Conservation (phyloP, 805 yeast species). For the Candida silvatica region DNA sequence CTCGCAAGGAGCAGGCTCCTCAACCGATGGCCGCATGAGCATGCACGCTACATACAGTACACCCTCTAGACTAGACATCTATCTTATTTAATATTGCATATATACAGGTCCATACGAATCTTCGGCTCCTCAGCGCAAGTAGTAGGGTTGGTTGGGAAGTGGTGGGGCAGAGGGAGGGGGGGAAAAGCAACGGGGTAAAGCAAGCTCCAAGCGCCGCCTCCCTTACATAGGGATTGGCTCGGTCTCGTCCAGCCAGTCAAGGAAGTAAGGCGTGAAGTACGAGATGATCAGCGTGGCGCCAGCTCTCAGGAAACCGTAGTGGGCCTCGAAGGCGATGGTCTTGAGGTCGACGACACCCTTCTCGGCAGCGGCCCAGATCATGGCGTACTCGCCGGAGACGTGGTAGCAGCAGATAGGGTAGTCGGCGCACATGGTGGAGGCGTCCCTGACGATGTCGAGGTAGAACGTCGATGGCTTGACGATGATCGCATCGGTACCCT, state of each 20-base stretch:
- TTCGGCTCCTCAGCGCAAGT: no score
- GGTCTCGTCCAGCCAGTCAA: conserved; percentile 71
- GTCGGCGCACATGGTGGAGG: conserved; percentile 71
- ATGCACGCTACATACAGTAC: no score
- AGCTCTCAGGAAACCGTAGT: conserved; percentile 87
- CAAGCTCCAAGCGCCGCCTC: no score
- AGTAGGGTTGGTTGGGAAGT: no score
- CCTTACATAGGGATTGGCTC: conserved; percentile 13
- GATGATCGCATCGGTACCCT: conserved; percentile 94
- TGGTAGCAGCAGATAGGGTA: conserved; percentile 93
- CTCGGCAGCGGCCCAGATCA: conserved; percentile 97
- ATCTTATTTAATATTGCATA: background rate
- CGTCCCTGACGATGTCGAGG: conserved; percentile 84
- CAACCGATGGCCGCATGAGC: conserved; percentile 1
- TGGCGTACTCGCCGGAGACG: conserved; percentile 95
- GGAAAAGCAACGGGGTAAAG: no score
- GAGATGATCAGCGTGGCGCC: conserved; percentile 90
- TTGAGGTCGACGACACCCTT: conserved; percentile 86
- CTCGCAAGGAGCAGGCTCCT: conserved; percentile 1
- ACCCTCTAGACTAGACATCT: no score
- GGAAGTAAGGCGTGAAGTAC: conserved; percentile 91
- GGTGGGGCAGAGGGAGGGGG: no score
- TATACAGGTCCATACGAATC: background rate
- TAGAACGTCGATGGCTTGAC: conserved; percentile 96
- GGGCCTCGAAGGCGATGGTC: conserved; percentile 73